Evolutionary conservation across 192 early-diverging fungal species (phyloP), one percentile per base, ranked within the genome.

Genomic region (Backusella psychrophila): DNA sequence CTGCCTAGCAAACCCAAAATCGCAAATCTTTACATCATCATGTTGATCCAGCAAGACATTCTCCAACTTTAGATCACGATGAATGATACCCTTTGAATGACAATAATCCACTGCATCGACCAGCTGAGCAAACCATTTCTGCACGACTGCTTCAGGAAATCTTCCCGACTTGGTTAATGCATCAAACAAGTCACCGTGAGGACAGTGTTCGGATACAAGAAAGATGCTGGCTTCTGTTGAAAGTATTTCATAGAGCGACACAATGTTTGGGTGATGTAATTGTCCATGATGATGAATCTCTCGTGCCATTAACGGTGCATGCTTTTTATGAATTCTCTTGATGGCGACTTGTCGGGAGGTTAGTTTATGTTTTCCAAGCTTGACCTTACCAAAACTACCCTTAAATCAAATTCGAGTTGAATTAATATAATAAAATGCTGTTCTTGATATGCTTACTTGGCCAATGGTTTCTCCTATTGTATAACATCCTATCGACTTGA

Each of bases 191-290:
- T 94, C 93, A 6, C 93, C 93, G 39, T 90, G 89, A 19, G 84
- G 79, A 66, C 93, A 94, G 70, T 91, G 94, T 80, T 96, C 94
- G 46, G 89, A 88, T 26, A 95, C 86, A 74, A 96, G 88, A 81
- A 92, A 93, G 71, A 96, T 94, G 68, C 88, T 84, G n/a, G 84
- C 84, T 80, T 94, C 93, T 17, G 89, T 90, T 17, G 83, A 78
- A 21, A 95, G 81, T 19, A 96, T 89, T 77, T 96, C 94, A 76
- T 93, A 91, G 5, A 96, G 85, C 11, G 89, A 87, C 8, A 90
- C 88, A 53, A 96, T 93, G 81, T 96, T 93, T 1, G 93, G 90
- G 71, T 96, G 94, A 49, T 87, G 82, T 63, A 96, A 80, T 70
- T 91, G 90, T 14, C 92, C 83, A 78, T 86, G 86, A 71, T 85